Base-by-base conservation (phyloP, 176 grass and related monocot genomes). In the Bonia amplexicaulis region DNA sequence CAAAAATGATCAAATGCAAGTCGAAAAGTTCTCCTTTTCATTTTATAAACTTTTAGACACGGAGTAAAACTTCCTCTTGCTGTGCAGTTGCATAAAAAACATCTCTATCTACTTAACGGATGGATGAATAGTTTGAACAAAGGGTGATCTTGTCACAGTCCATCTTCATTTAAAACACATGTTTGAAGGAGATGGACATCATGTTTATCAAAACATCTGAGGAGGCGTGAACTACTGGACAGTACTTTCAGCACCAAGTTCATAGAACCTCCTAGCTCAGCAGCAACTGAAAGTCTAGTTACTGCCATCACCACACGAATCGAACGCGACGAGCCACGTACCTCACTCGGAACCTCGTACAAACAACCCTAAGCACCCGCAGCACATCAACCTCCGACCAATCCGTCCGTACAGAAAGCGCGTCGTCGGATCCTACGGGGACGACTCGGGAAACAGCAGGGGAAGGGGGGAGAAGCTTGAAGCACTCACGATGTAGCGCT, bases 401-500 rank as follows among this genome's bases (percentile, higher is more conserved):
- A 3, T 29, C 1, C 0, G 9, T 35, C 68, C 55, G 58, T 73
- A 87, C 29, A 7, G 17, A 80, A 66, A 80, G 46, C 58, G 77
- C 46, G 37, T 59, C 60, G 23, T 59, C 60, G 35, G 70, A 87
- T 87, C 76, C 66, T 47, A 40, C 48, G 63, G 7, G 17, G 11
- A 55, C 19, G 65, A n/a, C 9, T 65, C 2, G 37, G 69, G 69
- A 85, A 64, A 64, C 9, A 73, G 12, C 22, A 46, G 33, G 27
- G 4, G 66, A 6, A 9, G 19, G 4, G 33, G 0, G 9, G 15
- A 8, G 45, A 6, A 11, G 39, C 70, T 73, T 27, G 41, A 0
- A 44, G 0, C 5, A 13, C 61, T 55, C 53, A 95, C 90, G 61
- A 95, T 80, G 78, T 55, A 90, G 9, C 93, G 72, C 45, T 93